These are phyloP conservation scores for Corchorus capsularis DNA, from an alignment of 345 rosid species.

Conservation along the genomic window DNA sequence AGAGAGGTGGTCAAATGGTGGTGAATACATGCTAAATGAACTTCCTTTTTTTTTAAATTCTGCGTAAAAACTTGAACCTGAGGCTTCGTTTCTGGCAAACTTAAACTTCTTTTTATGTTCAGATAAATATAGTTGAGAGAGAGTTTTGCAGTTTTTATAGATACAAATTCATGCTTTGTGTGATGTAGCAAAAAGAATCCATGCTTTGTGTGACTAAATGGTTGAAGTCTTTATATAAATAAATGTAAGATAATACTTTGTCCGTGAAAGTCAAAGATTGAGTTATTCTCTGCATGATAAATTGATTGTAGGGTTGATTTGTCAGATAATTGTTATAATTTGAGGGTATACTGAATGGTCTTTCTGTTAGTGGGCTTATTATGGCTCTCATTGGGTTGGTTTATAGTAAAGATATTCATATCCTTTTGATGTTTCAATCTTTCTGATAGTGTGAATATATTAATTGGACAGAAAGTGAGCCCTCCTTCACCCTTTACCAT, in stretches of 20 bases:
- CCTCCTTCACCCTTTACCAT: constrained; percentile 76
- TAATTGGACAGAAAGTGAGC: constrained; percentile 62
- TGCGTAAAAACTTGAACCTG: neutral
- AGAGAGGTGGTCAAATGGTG: neutral
- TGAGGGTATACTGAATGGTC: neutral
- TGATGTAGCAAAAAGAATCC: neutral
- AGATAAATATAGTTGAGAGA: neutral
- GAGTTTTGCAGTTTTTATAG: neutral
- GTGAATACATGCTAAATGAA: neutral
- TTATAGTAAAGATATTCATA: neutral
- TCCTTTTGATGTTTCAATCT: neutral
- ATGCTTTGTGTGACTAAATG: neutral
- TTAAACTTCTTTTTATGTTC: neutral
- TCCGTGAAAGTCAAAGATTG: neutral
- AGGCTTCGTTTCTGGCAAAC: neutral
- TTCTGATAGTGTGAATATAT: neutral
- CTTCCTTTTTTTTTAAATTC: neutral
- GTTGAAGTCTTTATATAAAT: neutral
- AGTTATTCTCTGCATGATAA: neutral
- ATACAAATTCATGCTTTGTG: neutral
- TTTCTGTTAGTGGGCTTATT: neutral
- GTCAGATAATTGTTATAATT: neutral
- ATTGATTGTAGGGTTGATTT: neutral
- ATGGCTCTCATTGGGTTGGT: neutral
- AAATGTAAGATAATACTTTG: neutral